Evolutionary conservation across 192 early-diverging fungal genomes (phyloP), one percentile per base, ranked within the genome.

Genomic region (Ambispora gerdemannii): DNA sequence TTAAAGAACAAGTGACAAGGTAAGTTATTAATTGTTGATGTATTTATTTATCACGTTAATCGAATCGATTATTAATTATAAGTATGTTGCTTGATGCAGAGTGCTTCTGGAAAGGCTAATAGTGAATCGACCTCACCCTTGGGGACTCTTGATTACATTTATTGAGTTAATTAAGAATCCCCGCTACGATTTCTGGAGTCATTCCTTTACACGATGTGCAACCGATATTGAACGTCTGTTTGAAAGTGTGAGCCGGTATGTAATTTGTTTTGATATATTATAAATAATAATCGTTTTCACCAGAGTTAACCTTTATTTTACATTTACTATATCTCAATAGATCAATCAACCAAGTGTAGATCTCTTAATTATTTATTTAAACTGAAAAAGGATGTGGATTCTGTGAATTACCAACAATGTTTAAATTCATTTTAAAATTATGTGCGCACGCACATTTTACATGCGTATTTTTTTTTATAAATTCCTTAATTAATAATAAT

Each of bases 151-250:
- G 69, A 93, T 97, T 20, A 97, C 97, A 25, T 94, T 98, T 73
- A 98, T 97, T 63, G 97, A 98, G 77, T 77, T 98, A 72, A 92
- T 98, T 78, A 91, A 93, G 71, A 96, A 97, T 76, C 91, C 91
- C 30, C 67, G 78, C 1, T 80, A 84, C 61, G 76, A 80, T 56
- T 87, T 87, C 77, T 85, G 85, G 83, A 81, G 81, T 25, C 82
- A 84, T 51, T 74, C 77, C 17, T 87, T 87, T 36, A 87, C 83
- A 17, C 75, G 87, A 50, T 87, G 88, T 67, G 87, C 90, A 13
- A 82, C 90, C n/a, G 92, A 93, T 73, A 90, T 93, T 71, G 89
- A 93, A 72, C 82, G 88, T 33, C 75, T 93, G 50, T 93, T 92
- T 81, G 81, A 85, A 36, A 89, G 84, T 70, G 92, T 92, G 20